Evolutionary conservation across 1,139 yeast species (phyloP).

Genomic region (Sugiyamaella castrensis): DNA sequence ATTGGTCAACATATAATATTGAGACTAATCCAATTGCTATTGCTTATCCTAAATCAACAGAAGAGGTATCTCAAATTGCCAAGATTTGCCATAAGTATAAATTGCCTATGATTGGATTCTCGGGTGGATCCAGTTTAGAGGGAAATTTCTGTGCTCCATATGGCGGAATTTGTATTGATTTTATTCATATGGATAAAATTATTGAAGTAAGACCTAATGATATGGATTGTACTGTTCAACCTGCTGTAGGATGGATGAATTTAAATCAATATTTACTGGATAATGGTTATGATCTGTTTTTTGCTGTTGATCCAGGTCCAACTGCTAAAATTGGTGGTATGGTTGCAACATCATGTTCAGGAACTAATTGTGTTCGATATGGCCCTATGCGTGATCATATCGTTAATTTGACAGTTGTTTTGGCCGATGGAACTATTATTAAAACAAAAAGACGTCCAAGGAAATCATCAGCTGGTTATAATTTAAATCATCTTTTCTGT

Average conservation of each 20-base stretch:
- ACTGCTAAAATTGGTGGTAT: constrained; percentile 78
- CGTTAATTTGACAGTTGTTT: constrained; percentile 65
- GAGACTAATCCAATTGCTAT: constrained; percentile 34
- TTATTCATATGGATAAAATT: constrained; percentile 59
- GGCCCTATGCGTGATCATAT: constrained; percentile 79
- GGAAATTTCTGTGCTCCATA: constrained; percentile 85
- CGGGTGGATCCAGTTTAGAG: constrained; percentile 86
- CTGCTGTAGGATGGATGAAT: constrained; percentile 79
- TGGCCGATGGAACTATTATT: constrained; percentile 74
- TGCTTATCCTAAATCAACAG: constrained; percentile 63
- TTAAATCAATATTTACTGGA: constrained; percentile 54
- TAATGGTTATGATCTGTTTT: constrained; percentile 46
- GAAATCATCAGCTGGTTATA: constrained; percentile 77
- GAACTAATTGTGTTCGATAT: constrained; percentile 71
- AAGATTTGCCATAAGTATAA: constrained; percentile 59
- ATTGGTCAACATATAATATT: constrained; percentile 35
- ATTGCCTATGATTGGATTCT: constrained; percentile 75
- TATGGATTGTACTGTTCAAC: constrained; percentile 69
- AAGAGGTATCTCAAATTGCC: constrained; percentile 62
- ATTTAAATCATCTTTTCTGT: constrained; percentile 60
- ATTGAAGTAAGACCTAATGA: constrained; percentile 57
- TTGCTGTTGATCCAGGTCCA: constrained; percentile 83
- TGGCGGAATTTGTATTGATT: constrained; percentile 57
- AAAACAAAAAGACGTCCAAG: constrained; percentile 72
- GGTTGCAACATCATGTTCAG: constrained; percentile 73